Evolutionary conservation across 2,329 filamentous ascomycete species (phyloP).

Genomic region (Arachnopeziza araneosa): DNA sequence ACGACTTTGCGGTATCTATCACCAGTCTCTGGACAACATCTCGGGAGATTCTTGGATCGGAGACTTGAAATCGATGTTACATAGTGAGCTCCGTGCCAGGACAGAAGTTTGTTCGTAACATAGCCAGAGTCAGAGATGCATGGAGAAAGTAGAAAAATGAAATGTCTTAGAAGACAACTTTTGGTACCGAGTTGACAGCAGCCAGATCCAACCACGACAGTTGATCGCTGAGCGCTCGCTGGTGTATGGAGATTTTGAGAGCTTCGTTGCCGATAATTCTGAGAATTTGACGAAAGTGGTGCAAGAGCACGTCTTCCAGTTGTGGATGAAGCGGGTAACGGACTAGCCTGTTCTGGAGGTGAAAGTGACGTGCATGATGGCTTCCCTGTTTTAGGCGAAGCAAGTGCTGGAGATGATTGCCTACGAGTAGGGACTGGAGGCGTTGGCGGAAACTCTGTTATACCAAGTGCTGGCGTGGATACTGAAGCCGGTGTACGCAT

Average conservation of each 20-base stretch:
- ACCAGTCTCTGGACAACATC: constrained; percentile 12
- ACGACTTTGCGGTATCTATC: constrained; percentile 26
- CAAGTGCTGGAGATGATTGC: not conserved
- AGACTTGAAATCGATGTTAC: constrained; percentile 14
- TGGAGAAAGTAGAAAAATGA: constrained; percentile 25
- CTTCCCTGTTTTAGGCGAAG: not conserved
- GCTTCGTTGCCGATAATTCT: not conserved
- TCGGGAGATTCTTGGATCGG: constrained; percentile 5
- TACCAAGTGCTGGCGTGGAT: not conserved
- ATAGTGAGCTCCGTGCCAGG: constrained; percentile 16
- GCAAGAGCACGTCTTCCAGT: not conserved
- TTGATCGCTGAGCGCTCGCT: not conserved
- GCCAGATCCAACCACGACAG: constrained; percentile 7
- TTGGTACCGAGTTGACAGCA: constrained; percentile 8
- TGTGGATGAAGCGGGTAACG: not conserved
- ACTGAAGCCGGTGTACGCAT: not conserved
- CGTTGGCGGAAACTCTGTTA: not conserved
- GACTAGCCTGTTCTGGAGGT: not conserved
- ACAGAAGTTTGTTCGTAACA: constrained; percentile 20
- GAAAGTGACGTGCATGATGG: not conserved
- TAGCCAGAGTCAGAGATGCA: constrained; percentile 15
- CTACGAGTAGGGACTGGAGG: not conserved
- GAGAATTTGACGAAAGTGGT: constrained; percentile 1
- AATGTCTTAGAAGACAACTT: constrained; percentile 15
- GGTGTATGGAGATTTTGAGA: not conserved